Conservation (phyloP, 768 basidiomycete genomes). For the Rhodotorula diobovata region DNA sequence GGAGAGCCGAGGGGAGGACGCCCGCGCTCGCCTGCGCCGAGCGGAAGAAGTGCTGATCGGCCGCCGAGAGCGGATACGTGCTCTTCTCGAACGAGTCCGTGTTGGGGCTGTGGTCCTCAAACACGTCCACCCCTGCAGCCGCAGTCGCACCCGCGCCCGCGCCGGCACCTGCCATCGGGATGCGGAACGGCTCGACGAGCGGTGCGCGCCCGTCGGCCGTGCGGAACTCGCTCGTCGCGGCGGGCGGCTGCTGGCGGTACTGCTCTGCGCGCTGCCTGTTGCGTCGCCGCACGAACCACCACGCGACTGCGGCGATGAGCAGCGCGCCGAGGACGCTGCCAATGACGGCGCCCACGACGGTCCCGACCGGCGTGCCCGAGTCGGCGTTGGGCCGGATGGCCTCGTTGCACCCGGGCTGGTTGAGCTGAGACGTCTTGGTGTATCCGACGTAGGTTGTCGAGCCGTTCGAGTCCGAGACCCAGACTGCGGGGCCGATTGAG, state of each 20-base stretch:
- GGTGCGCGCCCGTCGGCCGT: slow-evolving; percentile 28
- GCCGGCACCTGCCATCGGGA: neutral
- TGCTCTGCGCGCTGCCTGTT: neutral
- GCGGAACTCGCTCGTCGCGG: slow-evolving; percentile 26
- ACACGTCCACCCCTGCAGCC: neutral
- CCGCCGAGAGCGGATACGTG: neutral
- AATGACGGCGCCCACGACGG: slow-evolving; percentile 30
- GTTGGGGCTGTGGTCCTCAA: slow-evolving; percentile 6
- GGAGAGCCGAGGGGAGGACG: neutral
- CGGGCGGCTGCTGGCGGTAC: slow-evolving; percentile 4
- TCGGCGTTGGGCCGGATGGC: neutral
- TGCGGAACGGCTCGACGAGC: slow-evolving; percentile 32
- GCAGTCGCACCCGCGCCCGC: neutral
- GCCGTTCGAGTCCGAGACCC: slow-evolving; percentile 27
- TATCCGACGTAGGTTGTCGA: neutral
- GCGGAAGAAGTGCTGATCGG: neutral
- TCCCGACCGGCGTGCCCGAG: slow-evolving; percentile 4
- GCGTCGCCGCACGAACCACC: slow-evolving; percentile 17
- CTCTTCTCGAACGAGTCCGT: neutral
- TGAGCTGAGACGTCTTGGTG: slow-evolving; percentile 12
- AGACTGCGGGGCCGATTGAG: slow-evolving; percentile 15
- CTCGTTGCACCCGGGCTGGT: neutral
- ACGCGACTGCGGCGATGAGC: slow-evolving; percentile 18
- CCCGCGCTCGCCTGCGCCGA: neutral
- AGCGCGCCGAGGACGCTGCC: slow-evolving; percentile 23